Conservation (phyloP, 352 stramenopile genomes). For the Phytopythium cucurbitacearum region DNA sequence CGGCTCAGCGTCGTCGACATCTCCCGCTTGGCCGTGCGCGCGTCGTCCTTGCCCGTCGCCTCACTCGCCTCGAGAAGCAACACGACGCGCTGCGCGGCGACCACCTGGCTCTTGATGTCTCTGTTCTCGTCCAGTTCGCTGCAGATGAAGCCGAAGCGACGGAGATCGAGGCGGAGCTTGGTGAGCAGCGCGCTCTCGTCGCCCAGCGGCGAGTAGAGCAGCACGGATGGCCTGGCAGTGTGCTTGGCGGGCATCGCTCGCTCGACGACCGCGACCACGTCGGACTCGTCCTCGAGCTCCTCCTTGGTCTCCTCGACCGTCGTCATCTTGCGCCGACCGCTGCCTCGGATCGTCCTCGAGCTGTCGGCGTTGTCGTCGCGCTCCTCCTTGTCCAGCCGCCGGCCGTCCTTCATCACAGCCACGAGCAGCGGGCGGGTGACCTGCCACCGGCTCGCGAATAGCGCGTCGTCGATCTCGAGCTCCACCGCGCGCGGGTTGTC, state of each 20-base stretch:
- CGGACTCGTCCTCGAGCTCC: conserved; percentile 8
- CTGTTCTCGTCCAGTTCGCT: background rate
- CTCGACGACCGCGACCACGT: background rate
- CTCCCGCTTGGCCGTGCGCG: conserved; percentile 20
- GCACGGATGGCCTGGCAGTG: conserved; percentile 2
- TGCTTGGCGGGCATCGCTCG: background rate
- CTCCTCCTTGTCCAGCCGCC: conserved; percentile 33
- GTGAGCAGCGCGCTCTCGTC: background rate
- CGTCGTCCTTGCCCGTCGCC: conserved; percentile 13
- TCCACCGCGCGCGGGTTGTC: conserved; percentile 28
- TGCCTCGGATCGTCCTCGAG: conserved; percentile 5
- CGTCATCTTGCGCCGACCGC: conserved; percentile 17
- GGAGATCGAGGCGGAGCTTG: conserved; percentile 1
- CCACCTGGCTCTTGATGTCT: background rate
- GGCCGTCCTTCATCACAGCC: conserved; percentile 41
- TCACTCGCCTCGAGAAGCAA: conserved; percentile 26
- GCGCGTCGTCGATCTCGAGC: conserved; percentile 48
- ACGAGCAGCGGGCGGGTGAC: conserved; percentile 41
- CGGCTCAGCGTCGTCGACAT: conserved; percentile 28
- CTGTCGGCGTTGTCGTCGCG: conserved; percentile 11
- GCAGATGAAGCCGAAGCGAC: background rate
- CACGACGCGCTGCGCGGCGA: conserved; percentile 13
- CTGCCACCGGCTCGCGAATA: conserved; percentile 39
- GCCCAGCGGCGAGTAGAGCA: conserved; percentile 4
- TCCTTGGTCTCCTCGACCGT: conserved; percentile 10